Conservation (phyloP, 495 filamentous ascomycete genomes). For the Venustampulla echinocandica region DNA sequence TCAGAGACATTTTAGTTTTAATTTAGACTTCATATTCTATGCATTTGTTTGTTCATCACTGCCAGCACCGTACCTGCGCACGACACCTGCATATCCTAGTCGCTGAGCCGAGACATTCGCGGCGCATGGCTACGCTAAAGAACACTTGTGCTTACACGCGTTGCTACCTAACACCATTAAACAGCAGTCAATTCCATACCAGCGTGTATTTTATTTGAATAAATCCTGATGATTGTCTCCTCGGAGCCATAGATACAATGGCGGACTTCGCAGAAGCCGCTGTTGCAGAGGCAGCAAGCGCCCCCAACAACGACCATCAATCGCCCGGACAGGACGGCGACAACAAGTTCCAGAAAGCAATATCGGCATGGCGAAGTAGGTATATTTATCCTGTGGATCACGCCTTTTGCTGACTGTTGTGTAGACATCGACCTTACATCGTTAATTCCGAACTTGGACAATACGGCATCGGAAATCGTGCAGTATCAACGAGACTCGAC, state of each 20-base stretch:
- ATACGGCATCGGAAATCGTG: conserved; percentile 87
- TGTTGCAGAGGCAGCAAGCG: conserved; percentile 8
- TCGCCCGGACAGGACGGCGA: conserved; percentile 46
- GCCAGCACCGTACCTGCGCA: too few species aligned
- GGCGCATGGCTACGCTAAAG: too few species aligned
- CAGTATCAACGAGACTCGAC: conserved; percentile 84
- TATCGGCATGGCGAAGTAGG: conserved; percentile 93
- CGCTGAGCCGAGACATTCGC: too few species aligned
- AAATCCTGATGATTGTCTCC: conserved; percentile 5
- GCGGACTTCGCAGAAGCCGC: conserved; percentile 17
- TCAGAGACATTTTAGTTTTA: too few species aligned
- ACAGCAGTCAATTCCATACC: not conserved
- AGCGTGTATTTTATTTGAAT: not conserved
- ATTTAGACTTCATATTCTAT: too few species aligned
- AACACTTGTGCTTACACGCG: too few species aligned
- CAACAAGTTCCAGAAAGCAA: conserved; percentile 92
- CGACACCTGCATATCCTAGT: too few species aligned
- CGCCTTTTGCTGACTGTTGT: conserved; percentile 24
- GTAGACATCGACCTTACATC: conserved; percentile 81
- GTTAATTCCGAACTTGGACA: conserved; percentile 80
- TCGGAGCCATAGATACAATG: conserved; percentile 10
- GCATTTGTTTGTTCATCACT: too few species aligned
- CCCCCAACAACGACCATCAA: too few species aligned
- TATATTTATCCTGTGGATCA: not conserved
- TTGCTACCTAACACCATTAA: too few species aligned